These are phyloP conservation scores for Plantago coronopus DNA, from an alignment of 305 asterid species.

Conservation along the genomic window DNA sequence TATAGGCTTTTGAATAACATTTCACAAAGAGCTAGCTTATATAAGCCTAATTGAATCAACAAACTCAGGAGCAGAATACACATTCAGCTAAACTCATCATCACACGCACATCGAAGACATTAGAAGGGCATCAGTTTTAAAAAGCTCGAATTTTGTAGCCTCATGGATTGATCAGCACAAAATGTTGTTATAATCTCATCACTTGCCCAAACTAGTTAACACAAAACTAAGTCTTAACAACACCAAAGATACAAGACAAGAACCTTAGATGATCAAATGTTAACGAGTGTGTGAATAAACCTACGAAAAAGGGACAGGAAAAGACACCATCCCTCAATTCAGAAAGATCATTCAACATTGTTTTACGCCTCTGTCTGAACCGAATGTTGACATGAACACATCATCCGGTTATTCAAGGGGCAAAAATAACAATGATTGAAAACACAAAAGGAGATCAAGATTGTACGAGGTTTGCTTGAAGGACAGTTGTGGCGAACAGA, in stretches of 20 bases:
- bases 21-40: no score
- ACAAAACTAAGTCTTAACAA: no score
- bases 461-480: constrained; percentile 36
- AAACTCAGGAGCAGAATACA: no score
- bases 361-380: constrained; percentile 56
- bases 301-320: neutral
- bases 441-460: no score
- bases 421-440: no score
- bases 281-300: constrained; percentile 13
- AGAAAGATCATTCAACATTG: constrained; percentile 21
- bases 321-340: constrained; percentile 16
- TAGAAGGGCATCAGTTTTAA: constrained; percentile 33
- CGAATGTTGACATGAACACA: constrained; percentile 21
- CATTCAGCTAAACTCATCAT: no score
- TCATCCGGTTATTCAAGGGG: constrained; percentile 39
- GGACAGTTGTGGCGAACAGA: constrained; percentile 20
- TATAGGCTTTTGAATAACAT: no score
- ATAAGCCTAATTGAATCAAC: no score
- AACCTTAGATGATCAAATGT: neutral
- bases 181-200: constrained; percentile 17
- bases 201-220: constrained; percentile 17
- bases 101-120: no score
- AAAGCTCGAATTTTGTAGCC: constrained; percentile 33
- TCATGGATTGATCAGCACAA: constrained; percentile 32
- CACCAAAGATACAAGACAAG: no score